These are phyloP conservation scores for Metschnikowia drakensbergensis DNA, from an alignment of 805 yeast genomes.

Conservation along the genomic window DNA sequence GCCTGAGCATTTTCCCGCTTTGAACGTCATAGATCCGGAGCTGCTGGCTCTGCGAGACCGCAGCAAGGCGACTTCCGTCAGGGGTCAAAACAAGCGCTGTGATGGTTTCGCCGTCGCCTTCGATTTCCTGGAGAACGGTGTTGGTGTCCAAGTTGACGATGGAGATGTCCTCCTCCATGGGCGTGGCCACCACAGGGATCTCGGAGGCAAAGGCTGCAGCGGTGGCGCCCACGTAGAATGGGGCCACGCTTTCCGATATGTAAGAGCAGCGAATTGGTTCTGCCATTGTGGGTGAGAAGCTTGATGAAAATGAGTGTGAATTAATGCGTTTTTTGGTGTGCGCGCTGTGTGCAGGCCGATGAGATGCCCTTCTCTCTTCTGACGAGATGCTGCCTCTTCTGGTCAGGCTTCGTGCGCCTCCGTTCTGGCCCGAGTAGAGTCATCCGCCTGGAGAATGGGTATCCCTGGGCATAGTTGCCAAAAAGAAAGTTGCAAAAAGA, in stretches of 20 bases:
- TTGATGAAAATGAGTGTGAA: not conserved
- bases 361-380: constrained; percentile 9
- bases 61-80: constrained; percentile 65
- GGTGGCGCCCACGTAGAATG: constrained; percentile 85
- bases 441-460: too few species aligned
- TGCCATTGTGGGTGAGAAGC: constrained; percentile 10
- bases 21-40: constrained; percentile 59
- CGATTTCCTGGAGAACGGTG: constrained; percentile 53
- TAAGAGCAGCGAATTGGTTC: constrained; percentile 18
- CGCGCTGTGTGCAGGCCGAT: constrained; percentile 15
- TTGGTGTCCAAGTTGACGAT: constrained; percentile 63
- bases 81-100: constrained; percentile 76
- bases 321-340: not conserved
- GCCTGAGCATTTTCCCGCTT: constrained; percentile 39
- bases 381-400: too few species aligned
- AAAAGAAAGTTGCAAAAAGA: constrained; percentile 4
- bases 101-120: constrained; percentile 80
- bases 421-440: too few species aligned
- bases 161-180: constrained; percentile 72
- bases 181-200: constrained; percentile 68
- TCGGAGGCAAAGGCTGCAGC: constrained; percentile 63
- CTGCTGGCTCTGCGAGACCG: constrained; percentile 80
- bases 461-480: too few species aligned
- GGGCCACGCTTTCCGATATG: constrained; percentile 49
- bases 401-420: too few species aligned